Evolutionary conservation across 2,329 filamentous ascomycete genomes (phyloP).

Genomic region (Aspergillus sp.): DNA sequence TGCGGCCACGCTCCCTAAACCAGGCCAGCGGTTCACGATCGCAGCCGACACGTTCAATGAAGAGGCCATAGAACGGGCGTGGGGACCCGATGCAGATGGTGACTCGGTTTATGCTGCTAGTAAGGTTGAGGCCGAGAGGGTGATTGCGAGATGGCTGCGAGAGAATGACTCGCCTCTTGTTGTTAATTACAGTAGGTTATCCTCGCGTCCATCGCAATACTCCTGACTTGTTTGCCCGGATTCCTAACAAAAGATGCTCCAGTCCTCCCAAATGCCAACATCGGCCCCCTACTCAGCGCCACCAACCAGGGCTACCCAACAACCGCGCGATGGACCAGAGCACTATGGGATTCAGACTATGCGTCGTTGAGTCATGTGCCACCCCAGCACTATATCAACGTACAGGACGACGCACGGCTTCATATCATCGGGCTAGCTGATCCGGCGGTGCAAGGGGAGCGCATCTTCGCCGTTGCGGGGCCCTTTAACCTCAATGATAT

Average conservation of each 20-base stretch:
- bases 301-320: neutral
- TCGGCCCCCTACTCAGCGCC: neutral
- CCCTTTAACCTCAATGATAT: neutral
- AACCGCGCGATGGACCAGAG: neutral
- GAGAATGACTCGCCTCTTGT: neutral
- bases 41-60: neutral
- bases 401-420: neutral
- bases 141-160: neutral
- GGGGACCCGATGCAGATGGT: neutral
- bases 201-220: neutral
- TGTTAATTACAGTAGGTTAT: neutral
- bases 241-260: neutral
- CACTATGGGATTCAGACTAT: neutral
- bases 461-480: neutral
- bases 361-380: neutral
- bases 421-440: neutral
- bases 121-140: neutral
- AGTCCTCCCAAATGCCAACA: neutral
- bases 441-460: neutral
- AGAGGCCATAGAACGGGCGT: neutral
- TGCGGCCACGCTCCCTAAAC: neutral
- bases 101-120: neutral
- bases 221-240: neutral
- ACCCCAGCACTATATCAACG: neutral
- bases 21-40: neutral